phyloP scores from a whole-genome alignment of 2,329 filamentous ascomycete genomes.

The Phyllosticta capitalensis region DNA sequence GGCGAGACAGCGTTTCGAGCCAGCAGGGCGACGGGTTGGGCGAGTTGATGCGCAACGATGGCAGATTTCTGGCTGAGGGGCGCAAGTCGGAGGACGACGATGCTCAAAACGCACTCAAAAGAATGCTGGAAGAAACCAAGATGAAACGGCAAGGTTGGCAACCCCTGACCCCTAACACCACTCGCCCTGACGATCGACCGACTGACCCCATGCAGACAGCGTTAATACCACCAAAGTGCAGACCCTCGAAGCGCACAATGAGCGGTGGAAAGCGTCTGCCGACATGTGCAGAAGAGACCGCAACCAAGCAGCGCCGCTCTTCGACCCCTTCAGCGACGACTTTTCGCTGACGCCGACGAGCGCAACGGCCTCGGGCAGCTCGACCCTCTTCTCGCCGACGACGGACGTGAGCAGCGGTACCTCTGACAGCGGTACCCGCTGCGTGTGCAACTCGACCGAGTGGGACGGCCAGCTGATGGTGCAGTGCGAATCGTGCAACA shows the following conservation, averaged over 20 bases:
- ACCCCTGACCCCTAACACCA: background rate
- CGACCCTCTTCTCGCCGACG: conserved; percentile 34
- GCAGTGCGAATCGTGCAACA: conserved; percentile 54
- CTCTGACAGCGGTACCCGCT: conserved; percentile 44
- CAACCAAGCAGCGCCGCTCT: conserved; percentile 9
- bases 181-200: background rate
- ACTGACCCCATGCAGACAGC: background rate
- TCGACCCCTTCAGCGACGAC: conserved; percentile 28
- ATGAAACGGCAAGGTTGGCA: conserved; percentile 4
- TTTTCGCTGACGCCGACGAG: conserved; percentile 37
- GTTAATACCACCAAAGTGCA: conserved; percentile 1
- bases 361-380: conserved; percentile 31
- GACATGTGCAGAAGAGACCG: conserved; percentile 18
- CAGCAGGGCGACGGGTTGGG: conserved; percentile 21
- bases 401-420: conserved; percentile 42
- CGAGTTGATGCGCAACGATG: conserved; percentile 8
- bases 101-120: conserved; percentile 32
- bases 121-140: conserved; percentile 23
- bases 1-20: conserved; percentile 24
- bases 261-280: conserved; percentile 36
- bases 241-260: conserved; percentile 31
- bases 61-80: background rate
- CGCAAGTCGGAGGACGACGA: conserved; percentile 18
- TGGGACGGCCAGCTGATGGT: conserved; percentile 49
- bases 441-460: conserved; percentile 46